phyloP scores from a whole-genome alignment of 2,329 filamentous ascomycete genomes.

The Grosmannia penicillata region DNA sequence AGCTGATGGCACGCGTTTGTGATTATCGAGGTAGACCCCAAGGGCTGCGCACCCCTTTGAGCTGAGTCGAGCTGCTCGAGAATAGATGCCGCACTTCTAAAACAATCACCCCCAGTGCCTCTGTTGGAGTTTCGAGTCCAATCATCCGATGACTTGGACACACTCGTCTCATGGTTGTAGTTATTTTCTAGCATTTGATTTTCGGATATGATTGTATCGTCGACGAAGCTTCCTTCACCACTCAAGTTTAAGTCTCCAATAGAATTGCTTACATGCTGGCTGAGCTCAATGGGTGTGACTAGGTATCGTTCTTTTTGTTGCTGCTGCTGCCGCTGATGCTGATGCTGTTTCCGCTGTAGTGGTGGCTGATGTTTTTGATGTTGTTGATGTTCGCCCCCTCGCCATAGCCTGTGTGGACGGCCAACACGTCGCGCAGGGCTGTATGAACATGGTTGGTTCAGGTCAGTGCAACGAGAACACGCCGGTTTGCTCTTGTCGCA shows the following conservation, averaged over 20 bases:
- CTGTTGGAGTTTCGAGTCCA: background rate
- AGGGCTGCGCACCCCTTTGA: background rate
- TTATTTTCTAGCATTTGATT: background rate
- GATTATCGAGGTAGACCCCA: background rate
- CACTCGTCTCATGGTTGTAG: background rate
- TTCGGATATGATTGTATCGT: background rate
- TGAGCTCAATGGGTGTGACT: background rate
- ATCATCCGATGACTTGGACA: background rate
- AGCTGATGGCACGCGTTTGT: background rate
- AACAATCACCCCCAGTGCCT: background rate
- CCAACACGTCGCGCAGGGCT: background rate
- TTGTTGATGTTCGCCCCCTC: too few relatives aligned
- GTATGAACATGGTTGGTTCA: background rate
- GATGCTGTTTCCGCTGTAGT: too few relatives aligned
- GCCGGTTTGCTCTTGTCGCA: background rate
- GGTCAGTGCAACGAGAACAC: background rate
- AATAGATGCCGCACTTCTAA: background rate
- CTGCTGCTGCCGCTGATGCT: too few relatives aligned
- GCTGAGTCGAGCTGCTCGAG: background rate
- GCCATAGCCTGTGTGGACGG: background rate
- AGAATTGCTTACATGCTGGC: background rate
- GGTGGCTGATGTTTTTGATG: too few relatives aligned
- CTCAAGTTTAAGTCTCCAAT: background rate
- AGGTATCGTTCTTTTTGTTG: too few relatives aligned
- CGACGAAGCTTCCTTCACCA: background rate